Evolutionary conservation across 2,329 filamentous ascomycete genomes (phyloP), one percentile per base, ranked within the genome.

Genomic region (Verticillium albo-atrum): DNA sequence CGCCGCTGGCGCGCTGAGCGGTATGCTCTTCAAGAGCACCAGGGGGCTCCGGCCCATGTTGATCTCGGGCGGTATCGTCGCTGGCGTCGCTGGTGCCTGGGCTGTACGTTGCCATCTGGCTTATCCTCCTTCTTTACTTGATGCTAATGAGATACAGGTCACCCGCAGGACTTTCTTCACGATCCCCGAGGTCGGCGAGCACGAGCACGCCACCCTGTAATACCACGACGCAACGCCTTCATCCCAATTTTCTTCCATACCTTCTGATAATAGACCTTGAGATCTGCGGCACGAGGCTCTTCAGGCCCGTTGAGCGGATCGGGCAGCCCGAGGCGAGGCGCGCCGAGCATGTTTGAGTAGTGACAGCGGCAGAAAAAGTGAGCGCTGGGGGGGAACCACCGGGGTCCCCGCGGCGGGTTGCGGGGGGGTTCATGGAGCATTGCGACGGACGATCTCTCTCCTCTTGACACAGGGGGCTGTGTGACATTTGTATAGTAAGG

Each of bases 1-100:
- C 58, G 76, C 85, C 23, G 94, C 95, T 5, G 95, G 96, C 65
- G 89, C 83, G 1, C 74, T 99, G 67, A 96, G 92, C 71, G 95
- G 95, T 60, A 93, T 94, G 83, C 74, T 99, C 15, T 99, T 99
- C 79, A 98, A 97, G 83, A 96, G 93, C 75, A 98, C 96, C 55
- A 85, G 91, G 70, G 95, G 95, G 6, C 64, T 95, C 62, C 85
- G 90, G 75, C 93, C 92, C 34, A 98, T 98, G 93, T 82, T 95
- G 80, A 95, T 98, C 69, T 97, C 93, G 35, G 91, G 92, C 64
- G 91, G 89, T 67, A 89, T 99, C 66, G 93, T 98, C 61, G 95
- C 89, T 57, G 86, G 87, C 50, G 83, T 95, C 63, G 96, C 95
- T 58, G 92, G 90, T 65, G 84, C 80, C 61, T 99, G 96, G 95